These are phyloP conservation scores for Davidsoniella eucalypti DNA, from an alignment of 2,329 filamentous ascomycete genomes.

Conservation along the genomic window DNA sequence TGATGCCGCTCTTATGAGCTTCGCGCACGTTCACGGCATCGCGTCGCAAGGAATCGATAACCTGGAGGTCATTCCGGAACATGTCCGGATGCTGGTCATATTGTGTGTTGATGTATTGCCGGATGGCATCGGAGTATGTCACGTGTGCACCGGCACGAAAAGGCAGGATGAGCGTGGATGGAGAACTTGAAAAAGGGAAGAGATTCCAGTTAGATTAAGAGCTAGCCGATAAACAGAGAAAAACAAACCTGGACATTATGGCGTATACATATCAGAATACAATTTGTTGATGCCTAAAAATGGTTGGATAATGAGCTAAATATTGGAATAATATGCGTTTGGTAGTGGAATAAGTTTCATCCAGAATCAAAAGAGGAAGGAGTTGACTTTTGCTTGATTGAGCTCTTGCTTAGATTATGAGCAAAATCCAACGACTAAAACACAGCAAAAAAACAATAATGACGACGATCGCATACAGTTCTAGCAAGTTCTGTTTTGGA, in stretches of 20 bases:
- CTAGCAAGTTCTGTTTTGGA: too few relatives aligned
- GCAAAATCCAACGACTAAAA: too few relatives aligned
- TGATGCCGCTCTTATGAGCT: constrained; percentile 70
- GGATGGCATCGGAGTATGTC: constrained; percentile 66
- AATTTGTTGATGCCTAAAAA: not conserved
- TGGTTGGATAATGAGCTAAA: too few relatives aligned
- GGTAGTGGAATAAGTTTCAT: too few relatives aligned
- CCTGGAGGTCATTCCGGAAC: constrained; percentile 73
- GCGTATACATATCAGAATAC: not conserved
- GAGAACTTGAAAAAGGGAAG: constrained; percentile 8
- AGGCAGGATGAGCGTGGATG: constrained; percentile 59
- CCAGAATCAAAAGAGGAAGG: too few relatives aligned
- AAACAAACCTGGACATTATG: not conserved
- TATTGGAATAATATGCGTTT: too few relatives aligned
- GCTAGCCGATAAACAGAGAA: not conserved
- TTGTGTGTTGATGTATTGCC: constrained; percentile 90
- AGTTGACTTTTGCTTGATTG: too few relatives aligned
- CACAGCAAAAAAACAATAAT: too few relatives aligned
- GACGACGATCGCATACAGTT: too few relatives aligned
- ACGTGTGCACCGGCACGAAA: constrained; percentile 75
- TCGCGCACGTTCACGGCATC: constrained; percentile 84
- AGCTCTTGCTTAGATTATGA: too few relatives aligned
- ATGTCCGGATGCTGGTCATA: constrained; percentile 98
- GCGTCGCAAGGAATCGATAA: constrained; percentile 65
- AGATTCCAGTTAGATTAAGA: not conserved